Base-by-base conservation (phyloP, 805 yeast species). In the Jamesozyma rosinii region DNA sequence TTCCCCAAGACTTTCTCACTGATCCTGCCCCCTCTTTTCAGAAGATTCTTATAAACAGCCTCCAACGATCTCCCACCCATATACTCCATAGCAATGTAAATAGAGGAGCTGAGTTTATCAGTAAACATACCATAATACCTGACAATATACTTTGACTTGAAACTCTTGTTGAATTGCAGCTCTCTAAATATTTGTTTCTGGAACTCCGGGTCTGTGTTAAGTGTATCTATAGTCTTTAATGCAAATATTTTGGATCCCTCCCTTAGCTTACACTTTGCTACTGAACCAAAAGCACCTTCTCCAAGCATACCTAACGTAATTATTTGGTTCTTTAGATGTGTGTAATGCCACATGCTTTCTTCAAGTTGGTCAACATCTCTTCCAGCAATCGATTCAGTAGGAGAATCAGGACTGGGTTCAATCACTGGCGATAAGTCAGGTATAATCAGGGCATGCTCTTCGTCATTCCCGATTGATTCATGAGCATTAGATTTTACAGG, bases 241-340 rank as follows among this genome's bases (percentile, higher is more conserved):
- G 98, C 98, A 71, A 90, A 90, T 4, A 88, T 70, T 27, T 76
- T 75, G 20, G 68, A 59, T 8, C 83, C 81, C 35, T 72, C 55
- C 44, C 67, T 68, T 41, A 90, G 67, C 44, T 68, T 67, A 62
- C 97, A 90, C 58, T 86, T 81, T 18, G 81, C 73, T 10, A 90
- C 98, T 10, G 85, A 74, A 0, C 97, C 98, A 14, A 96, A 95
- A 30, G 86, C 81, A 15, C 98, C 98, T 66, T 92, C 97, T 17
- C 98, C 98, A 19, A 90, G 63, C 24, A 76, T 72, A 18, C 79
- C 79, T 32, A 89, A 49, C 43, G 85, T 87, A 6, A 75, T 67
- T 31, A 92, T 84, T 37, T 77, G 74, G 40, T 76, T 75, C 24
- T 68, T 61, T 42, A 75, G 70, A 34, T 49, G 48, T 1, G 80